phyloP scores from a whole-genome alignment of 1,139 yeast species.

The Yamadazyma taylorii region DNA sequence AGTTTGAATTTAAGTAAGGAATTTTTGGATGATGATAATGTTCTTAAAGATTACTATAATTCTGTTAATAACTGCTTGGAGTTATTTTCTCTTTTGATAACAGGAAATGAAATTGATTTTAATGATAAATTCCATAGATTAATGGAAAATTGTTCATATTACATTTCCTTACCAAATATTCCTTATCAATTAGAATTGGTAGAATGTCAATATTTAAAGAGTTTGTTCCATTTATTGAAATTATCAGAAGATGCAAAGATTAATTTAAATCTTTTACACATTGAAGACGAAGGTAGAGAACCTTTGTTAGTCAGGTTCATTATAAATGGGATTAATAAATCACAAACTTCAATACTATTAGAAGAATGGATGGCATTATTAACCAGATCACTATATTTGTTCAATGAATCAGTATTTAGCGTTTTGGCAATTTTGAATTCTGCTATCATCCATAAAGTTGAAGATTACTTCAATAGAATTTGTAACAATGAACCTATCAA shows the following conservation, averaged over 20 bases:
- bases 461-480: slow-evolving; percentile 30
- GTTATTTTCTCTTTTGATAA: slow-evolving; percentile 45
- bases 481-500: slow-evolving; percentile 17
- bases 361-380: slow-evolving; percentile 51
- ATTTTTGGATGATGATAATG: slow-evolving; percentile 18
- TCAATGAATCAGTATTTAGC: slow-evolving; percentile 52
- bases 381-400: slow-evolving; percentile 44
- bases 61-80: slow-evolving; percentile 36
- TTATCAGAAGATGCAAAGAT: slow-evolving; percentile 31
- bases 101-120: slow-evolving; percentile 58
- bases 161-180: slow-evolving; percentile 13
- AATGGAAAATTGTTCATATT: slow-evolving; percentile 29
- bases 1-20: slow-evolving; percentile 29
- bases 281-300: slow-evolving; percentile 32
- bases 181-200: slow-evolving; percentile 29
- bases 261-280: slow-evolving; percentile 31
- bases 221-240: slow-evolving; percentile 33
- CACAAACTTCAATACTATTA: slow-evolving; percentile 39
- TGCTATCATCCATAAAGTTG: slow-evolving; percentile 49
- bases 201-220: slow-evolving; percentile 28
- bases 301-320: slow-evolving; percentile 37
- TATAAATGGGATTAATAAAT: slow-evolving; percentile 36
- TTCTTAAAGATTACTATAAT: slow-evolving; percentile 25
- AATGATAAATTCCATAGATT: slow-evolving; percentile 34
- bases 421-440: slow-evolving; percentile 51